A percentile compares a stretch with the other conserved stretches of the same genome.
Conservation (phyloP, 73 alveolate species). For the Effrenium voratum region DNA sequence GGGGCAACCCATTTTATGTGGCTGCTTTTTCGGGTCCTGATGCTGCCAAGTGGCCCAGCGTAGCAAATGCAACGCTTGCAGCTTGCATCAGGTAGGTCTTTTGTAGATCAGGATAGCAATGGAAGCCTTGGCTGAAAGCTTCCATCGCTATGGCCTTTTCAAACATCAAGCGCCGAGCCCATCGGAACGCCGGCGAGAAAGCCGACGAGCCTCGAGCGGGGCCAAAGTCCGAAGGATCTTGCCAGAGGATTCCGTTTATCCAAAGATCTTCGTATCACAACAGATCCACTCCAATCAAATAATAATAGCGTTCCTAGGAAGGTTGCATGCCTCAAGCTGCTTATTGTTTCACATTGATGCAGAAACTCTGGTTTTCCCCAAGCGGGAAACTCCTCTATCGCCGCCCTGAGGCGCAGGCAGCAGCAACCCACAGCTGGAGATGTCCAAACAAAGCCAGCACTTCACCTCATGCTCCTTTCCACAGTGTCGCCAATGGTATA, state of each 20-base stretch:
- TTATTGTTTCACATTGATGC: too few relatives aligned
- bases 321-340: too few relatives aligned
- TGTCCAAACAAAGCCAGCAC: conserved; percentile 85
- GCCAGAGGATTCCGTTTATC: too few relatives aligned
- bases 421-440: conserved; percentile 60
- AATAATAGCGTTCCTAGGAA: too few relatives aligned
- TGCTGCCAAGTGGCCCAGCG: background rate
- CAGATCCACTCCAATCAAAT: too few relatives aligned
- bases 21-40: background rate
- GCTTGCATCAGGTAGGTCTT: conserved; percentile 34
- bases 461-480: conserved; percentile 64
- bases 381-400: too few relatives aligned
- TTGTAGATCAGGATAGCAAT: conserved; percentile 58
- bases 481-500: conserved; percentile 65
- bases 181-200: conserved; percentile 67
- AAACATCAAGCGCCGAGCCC: too few relatives aligned
- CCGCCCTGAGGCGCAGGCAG: conserved; percentile 27
- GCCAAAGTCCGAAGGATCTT: too few relatives aligned
- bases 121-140: conserved; percentile 43
- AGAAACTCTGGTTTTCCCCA: too few relatives aligned
- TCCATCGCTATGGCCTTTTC: background rate
- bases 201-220: conserved; percentile 47
- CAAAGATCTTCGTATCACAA: too few relatives aligned
- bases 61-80: background rate
- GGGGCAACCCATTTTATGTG: too few relatives aligned